Base-by-base conservation (phyloP, 23 red algal species). In the Gracilaria domingensis region DNA sequence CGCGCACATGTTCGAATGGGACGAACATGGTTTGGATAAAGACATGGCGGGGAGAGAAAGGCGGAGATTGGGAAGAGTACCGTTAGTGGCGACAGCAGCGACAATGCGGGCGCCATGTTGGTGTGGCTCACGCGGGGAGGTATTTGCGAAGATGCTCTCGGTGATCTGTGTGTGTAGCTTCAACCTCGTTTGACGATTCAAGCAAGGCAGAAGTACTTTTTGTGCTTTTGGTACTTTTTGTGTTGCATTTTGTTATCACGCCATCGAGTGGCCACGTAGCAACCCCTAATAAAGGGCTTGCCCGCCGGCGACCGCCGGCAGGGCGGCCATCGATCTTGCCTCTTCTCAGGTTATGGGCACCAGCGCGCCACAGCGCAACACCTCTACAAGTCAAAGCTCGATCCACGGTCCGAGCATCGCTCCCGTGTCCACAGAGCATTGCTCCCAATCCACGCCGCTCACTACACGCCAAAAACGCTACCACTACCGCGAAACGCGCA, bases 331-430 rank as follows among this genome's bases (percentile, higher is more conserved):
- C 65, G 65, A 35, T 34, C 35, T 17, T 33, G 28, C 35, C 23
- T 33, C 18, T 2, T 75, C 69, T 75, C 69, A 75, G 69, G 39
- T 40, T 75, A 75, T 75, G 69, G 69, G 69, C 69, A 75, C 69
- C 69, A 75, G 8, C 5, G 1, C 69, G 37, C 69, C 36, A 40
- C 14, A 2, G 35, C 65, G 23, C 65, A 24, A 45, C 13, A 24
- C 34, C 1, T 12, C 3, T 5, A 1, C 17, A 2, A 16, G 9
- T 45, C 1, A 1, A 17, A 42, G 1, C 42, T 45, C 69, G n/a
- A 75, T 75, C 35, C n/a, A 23, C 69, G 69, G 35, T 75, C 4
- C 34, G 36, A 75, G 69, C 69, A 47, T 75, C 35, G 69, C 69
- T 75, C 69, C 35, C 69, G 69, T 30, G 6, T 24, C 34, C 36